These are phyloP conservation scores for Diaporthe eres DNA, from an alignment of 2,329 filamentous ascomycete species.

Conservation along the genomic window DNA sequence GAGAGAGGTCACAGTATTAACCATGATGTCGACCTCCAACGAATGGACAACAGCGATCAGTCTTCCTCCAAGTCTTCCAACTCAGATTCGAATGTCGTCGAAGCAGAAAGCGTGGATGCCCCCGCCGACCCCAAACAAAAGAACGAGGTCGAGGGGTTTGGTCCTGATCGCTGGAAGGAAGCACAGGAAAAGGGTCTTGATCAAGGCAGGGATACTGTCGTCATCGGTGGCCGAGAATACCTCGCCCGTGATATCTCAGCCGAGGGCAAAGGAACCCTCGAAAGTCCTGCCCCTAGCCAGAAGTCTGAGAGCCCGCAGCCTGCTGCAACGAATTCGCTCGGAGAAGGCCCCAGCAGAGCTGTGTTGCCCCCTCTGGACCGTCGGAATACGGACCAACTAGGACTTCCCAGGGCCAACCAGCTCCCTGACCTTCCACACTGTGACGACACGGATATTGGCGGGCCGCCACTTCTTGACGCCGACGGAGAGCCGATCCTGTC, in stretches of 20 bases:
- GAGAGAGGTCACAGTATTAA: conserved; percentile 77
- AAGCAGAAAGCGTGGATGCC: conserved; percentile 68
- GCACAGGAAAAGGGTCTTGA: conserved; percentile 73
- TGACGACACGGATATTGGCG: conserved; percentile 88
- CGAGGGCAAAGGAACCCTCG: conserved; percentile 74
- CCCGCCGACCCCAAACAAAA: conserved; percentile 73
- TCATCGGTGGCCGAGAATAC: conserved; percentile 79
- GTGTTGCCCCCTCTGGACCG: conserved; percentile 66
- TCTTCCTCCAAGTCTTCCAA: conserved; percentile 53
- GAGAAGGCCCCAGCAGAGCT: conserved; percentile 61
- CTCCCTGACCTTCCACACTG: conserved; percentile 77
- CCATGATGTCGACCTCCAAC: conserved; percentile 75
- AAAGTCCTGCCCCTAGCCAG: conserved; percentile 55
- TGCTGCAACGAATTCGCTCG: conserved; percentile 52
- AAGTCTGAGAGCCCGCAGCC: conserved; percentile 38
- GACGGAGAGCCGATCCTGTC: conserved; percentile 62
- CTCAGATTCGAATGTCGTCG: conserved; percentile 31
- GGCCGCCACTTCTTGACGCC: conserved; percentile 73
- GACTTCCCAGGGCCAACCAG: conserved; percentile 77
- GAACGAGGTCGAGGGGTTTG: conserved; percentile 84
- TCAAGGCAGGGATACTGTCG: conserved; percentile 78
- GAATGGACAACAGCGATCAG: conserved; percentile 49
- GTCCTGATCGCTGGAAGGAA: conserved; percentile 80
- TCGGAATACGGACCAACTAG: conserved; percentile 76
- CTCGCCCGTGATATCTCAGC: conserved; percentile 74